These are phyloP conservation scores for Prunus dulcis DNA, from an alignment of 306 rosid genomes.

Conservation along the genomic window DNA sequence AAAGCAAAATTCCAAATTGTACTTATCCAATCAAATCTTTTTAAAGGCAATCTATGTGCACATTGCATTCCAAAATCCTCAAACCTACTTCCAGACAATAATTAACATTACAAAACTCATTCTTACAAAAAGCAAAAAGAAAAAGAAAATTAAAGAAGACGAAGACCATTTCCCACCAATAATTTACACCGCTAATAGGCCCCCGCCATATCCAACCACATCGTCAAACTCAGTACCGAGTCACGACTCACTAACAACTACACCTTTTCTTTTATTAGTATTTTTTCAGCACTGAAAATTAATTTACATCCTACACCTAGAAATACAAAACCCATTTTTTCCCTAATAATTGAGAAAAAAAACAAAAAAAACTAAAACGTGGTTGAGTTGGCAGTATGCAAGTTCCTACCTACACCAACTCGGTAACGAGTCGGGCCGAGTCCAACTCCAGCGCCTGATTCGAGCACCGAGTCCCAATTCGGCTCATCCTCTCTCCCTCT, in stretches of 20 bases:
- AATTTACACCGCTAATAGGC: neutral
- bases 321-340: neutral
- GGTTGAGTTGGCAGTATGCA: constrained; percentile 40
- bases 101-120: neutral
- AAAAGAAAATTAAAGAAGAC: neutral
- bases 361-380: constrained; percentile 37
- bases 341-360: neutral
- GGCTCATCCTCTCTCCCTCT: constrained; percentile 45
- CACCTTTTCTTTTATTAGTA: constrained; percentile 8
- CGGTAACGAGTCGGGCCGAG: constrained; percentile 13
- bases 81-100: neutral
- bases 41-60: neutral
- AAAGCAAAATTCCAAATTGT: neutral
- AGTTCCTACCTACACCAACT: constrained; percentile 37
- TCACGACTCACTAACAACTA: neutral
- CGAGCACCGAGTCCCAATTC: constrained; percentile 27
- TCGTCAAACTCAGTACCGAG: constrained; percentile 35
- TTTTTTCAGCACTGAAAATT: constrained; percentile 7
- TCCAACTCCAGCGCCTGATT: constrained; percentile 31
- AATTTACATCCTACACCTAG: constrained; percentile 24
- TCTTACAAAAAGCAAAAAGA: neutral
- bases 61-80: neutral
- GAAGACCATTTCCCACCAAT: neutral
- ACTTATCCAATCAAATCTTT: neutral
- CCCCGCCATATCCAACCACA: neutral